Evolutionary conservation across 441 rosid genomes (phyloP), one percentile per base, ranked within the genome.

Genomic region (Euphorbia schlechtendalii): DNA sequence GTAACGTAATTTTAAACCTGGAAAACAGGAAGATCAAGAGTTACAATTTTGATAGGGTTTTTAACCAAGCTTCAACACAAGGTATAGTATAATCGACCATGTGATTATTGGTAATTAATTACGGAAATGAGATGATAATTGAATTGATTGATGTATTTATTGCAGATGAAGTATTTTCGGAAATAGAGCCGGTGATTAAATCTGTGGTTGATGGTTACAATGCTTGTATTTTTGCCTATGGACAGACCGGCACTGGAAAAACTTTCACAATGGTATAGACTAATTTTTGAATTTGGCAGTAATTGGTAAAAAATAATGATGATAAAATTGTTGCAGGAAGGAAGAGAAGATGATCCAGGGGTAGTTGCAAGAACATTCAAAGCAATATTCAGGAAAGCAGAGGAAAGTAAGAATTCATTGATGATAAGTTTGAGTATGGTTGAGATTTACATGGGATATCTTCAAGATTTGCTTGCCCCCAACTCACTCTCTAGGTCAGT

Each of bases 191-290:
- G 9, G 72, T 90, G 30, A 78, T 86, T 65, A 88, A 84, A 69
- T 88, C 95, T 3, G 92, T 81, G 63, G 56, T 90, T 6, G 95
- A 90, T 70, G 97, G 97, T 30, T 88, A 84, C 77, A 90, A 90
- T 67, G 97, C 92, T 48, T 86, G 97, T 74, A 82, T 90, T 73
- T 86, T 87, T 51, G 95, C 97, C 0, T 86, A 84, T 13, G 95
- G 97, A 46, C 97, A 90, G 78, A 90, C 97, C 0, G 95, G 92
- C 70, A 83, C 95, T 6, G 97, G 97, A 13, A 90, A 90, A 67
- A 90, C 92, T 46, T 86, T 70, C 74, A 83, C 95, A 52, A 90
- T 90, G 96, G 96, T 89, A 69, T 81, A 72, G 21, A 53, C n/a
- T n/a, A n/a, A n/a, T n/a, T n/a, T n/a, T n/a, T n/a, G n/a, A n/a